Evolutionary conservation across 192 early-diverging fungal species (phyloP), one percentile per base, ranked within the genome.

Genomic region (Glomus cerebriforme): DNA sequence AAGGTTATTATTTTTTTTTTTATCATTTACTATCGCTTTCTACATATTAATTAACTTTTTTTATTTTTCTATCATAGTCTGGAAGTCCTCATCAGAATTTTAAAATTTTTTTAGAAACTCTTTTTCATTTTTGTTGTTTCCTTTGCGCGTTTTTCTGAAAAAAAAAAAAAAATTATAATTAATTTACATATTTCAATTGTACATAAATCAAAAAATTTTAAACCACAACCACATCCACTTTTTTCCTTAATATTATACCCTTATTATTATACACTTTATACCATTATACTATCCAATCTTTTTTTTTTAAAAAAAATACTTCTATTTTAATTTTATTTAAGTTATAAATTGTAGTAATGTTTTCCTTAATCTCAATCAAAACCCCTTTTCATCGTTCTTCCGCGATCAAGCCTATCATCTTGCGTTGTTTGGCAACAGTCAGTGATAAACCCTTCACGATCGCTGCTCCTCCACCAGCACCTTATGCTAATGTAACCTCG

Each of bases 351-450:
- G n/a, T n/a, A n/a, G n/a, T n/a, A n/a, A n/a, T n/a, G n/a, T n/a
- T n/a, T 26, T 58, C 59, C 75, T 63, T 43, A 58, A 74, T 59
- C 59, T 45, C 73, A 32, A 34, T 72, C 54, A 77, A 54, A 66
- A 31, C 64, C 15, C 5, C 58, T 43, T 59, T 69, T 49, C 32
- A 58, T 26, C 0, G 1, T n/a, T n/a, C n/a, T n/a, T n/a, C n/a
- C n/a, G n/a, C n/a, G n/a, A n/a, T n/a, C n/a, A n/a, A n/a, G n/a
- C n/a, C n/a, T n/a, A n/a, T n/a, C n/a, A n/a, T n/a, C n/a, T n/a
- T n/a, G 64, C 85, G 85, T 43, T 79, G 83, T 49, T 79, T 87
- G 31, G 84, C 90, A 32, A 90, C 89, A 3, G 88, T 90, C 13
- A 86, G 86, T 17, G 88, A 90, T 7, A 83, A 90, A 39, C 81